Conservation (phyloP, 345 rosid genomes). For the Reutealis trisperma region DNA sequence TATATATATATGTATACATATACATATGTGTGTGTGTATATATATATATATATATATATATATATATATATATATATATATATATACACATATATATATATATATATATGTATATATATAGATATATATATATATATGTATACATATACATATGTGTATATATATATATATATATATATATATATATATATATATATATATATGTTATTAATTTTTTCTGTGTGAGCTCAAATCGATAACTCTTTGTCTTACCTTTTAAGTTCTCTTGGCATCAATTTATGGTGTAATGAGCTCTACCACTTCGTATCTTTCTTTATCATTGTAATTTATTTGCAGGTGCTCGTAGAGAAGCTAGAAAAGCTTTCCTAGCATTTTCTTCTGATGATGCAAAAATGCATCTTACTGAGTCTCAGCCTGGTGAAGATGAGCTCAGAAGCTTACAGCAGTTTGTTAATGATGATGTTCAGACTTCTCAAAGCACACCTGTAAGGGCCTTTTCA, state of each 20-base stretch:
- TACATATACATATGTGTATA: no score
- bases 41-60: no score
- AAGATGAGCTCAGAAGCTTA: constrained; percentile 41
- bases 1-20: no score
- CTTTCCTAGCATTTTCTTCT: constrained; percentile 80
- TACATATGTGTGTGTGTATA: no score
- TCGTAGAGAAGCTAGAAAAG: constrained; percentile 97
- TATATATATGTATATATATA: no score
- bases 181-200: no score
- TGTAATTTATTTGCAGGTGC: constrained; percentile 52
- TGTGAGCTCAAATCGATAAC: background rate
- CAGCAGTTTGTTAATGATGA: constrained; percentile 46
- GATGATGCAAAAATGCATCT: constrained; percentile 47
- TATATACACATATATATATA: no score
- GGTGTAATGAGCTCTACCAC: no score
- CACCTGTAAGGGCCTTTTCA: constrained; percentile 65
- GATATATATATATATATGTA: no score
- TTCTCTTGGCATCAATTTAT: background rate
- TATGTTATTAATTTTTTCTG: no score
- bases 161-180: no score
- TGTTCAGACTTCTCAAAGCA: constrained; percentile 50
- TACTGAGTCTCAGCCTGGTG: constrained; percentile 39
- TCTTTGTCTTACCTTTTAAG: background rate
- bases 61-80: no score
- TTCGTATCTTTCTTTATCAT: background rate